A percentile compares a stretch with the other conserved stretches of the same genome.
phyloP scores from a whole-genome alignment of 73 alveolate genomes.

The Paramecium pentaurelia region DNA sequence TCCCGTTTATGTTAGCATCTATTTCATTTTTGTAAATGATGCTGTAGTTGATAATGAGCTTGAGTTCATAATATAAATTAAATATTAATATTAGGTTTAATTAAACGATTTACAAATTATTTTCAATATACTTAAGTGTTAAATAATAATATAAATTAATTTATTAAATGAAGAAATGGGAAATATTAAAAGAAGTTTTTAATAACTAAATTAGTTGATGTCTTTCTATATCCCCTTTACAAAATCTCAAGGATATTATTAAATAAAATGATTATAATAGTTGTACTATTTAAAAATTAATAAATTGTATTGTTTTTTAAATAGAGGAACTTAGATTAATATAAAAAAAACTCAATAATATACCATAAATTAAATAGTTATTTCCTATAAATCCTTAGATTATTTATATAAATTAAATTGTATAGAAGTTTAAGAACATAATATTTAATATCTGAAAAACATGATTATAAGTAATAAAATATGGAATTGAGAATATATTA shows the following conservation, averaged over 20 bases:
- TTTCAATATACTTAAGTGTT: neutral
- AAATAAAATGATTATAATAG: neutral
- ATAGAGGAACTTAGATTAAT: neutral
- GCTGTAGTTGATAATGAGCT: conserved; percentile 40
- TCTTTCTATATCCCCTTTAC: neutral
- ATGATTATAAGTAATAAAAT: too few species aligned
- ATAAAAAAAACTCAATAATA: neutral
- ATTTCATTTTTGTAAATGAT: neutral
- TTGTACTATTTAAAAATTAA: too few species aligned
- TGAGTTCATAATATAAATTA: conserved; percentile 17
- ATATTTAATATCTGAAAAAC: too few species aligned
- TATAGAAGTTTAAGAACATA: too few species aligned
- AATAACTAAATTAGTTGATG: neutral
- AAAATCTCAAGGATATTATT: neutral
- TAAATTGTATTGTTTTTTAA: neutral
- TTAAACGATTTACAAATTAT: neutral
- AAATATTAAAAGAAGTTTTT: neutral
- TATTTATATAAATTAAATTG: too few species aligned
- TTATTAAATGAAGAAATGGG: neutral
- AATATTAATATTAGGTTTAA: neutral
- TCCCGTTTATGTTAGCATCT: neutral
- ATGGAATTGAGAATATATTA: too few species aligned
- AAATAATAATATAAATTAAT: neutral
- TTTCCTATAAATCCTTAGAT: too few species aligned
- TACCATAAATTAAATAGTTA: neutral